Evolutionary conservation across 345 rosid species (phyloP).

Genomic region (Toxicodendron radicans): DNA sequence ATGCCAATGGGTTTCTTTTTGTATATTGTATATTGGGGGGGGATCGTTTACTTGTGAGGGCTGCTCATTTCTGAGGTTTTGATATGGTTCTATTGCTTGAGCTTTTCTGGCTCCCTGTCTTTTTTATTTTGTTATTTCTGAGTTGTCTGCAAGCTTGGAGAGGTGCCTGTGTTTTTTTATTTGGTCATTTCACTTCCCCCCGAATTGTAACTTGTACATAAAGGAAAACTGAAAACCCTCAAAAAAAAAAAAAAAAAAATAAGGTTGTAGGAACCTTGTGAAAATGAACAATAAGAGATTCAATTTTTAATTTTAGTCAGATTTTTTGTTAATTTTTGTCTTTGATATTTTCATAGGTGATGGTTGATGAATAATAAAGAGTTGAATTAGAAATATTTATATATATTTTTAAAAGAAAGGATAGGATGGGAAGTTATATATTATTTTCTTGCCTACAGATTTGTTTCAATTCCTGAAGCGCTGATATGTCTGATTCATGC

Average conservation of each 20-base stretch:
- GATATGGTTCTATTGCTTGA: neutral
- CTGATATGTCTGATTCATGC: too few relatives aligned
- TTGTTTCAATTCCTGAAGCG: too few relatives aligned
- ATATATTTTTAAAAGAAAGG: too few relatives aligned
- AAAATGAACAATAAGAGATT: constrained; percentile 43
- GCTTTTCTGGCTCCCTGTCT: constrained; percentile 13
- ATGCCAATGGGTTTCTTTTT: constrained; percentile 22
- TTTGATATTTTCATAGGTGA: neutral
- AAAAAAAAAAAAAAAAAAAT: neutral
- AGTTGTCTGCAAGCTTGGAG: constrained; percentile 30
- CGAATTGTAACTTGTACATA: constrained; percentile 45
- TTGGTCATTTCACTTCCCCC: constrained; percentile 15
- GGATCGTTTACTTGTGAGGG: constrained; percentile 16
- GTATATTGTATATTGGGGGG: constrained; percentile 29
- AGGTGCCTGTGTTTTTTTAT: constrained; percentile 25
- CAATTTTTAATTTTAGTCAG: constrained; percentile 11
- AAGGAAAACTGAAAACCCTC: constrained; percentile 2
- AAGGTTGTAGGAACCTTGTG: constrained; percentile 34
- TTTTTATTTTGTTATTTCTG: constrained; percentile 3
- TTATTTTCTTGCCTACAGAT: too few relatives aligned
- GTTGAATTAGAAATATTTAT: neutral
- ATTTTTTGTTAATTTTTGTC: neutral
- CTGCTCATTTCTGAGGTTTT: constrained; percentile 29
- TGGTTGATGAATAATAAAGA: neutral
- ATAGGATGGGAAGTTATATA: too few relatives aligned